phyloP scores from a whole-genome alignment of 345 rosid genomes.

The Turritis glabra region DNA sequence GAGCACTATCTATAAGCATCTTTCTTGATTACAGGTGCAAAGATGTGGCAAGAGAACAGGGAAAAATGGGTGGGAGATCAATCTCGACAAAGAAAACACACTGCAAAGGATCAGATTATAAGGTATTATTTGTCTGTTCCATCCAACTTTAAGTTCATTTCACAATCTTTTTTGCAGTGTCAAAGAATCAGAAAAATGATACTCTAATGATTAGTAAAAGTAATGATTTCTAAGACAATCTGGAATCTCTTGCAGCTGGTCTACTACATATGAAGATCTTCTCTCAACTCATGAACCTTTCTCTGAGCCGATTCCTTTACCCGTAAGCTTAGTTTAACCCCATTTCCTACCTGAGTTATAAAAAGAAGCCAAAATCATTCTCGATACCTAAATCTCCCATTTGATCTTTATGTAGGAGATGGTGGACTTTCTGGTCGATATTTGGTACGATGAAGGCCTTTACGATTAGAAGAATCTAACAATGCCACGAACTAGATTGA shows the following conservation, averaged over 20 bases:
- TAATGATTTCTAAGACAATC: neutral
- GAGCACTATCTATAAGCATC: conserved; percentile 27
- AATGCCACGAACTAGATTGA: conserved; percentile 21
- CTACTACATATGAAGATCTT: conserved; percentile 81
- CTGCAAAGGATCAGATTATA: conserved; percentile 67
- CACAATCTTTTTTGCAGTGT: neutral
- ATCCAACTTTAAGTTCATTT: conserved; percentile 7
- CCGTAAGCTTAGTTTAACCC: conserved; percentile 50
- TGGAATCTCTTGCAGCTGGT: conserved; percentile 69
- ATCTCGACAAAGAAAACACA: conserved; percentile 45
- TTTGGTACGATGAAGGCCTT: conserved; percentile 87
- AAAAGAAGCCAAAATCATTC: conserved; percentile 15
- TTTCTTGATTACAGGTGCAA: conserved; percentile 51
- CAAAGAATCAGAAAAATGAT: neutral
- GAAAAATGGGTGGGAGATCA: conserved; percentile 76
- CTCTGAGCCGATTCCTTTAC: conserved; percentile 76
- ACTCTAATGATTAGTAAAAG: neutral
- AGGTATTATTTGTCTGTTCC: conserved; percentile 45
- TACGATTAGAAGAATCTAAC: conserved; percentile 61
- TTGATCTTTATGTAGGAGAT: conserved; percentile 62
- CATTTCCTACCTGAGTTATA: neutral
- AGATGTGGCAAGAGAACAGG: conserved; percentile 74
- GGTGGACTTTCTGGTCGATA: conserved; percentile 92
- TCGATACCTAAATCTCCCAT: neutral
- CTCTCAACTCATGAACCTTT: conserved; percentile 78